These are phyloP conservation scores for Vachellia pachyceras DNA, from an alignment of 306 rosid species.

Conservation along the genomic window DNA sequence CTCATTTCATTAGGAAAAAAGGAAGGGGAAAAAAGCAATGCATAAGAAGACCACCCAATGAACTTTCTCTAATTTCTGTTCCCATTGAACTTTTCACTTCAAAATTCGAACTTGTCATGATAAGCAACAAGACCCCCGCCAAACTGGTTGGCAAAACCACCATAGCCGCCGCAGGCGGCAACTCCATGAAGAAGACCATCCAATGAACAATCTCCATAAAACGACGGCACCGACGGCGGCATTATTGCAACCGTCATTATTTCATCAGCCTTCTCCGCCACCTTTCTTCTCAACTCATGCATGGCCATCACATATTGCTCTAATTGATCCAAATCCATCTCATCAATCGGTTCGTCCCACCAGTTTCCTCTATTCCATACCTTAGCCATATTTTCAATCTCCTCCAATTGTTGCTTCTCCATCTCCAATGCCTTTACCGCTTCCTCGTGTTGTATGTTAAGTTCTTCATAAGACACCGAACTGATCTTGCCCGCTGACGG, in stretches of 20 bases:
- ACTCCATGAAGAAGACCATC: neutral
- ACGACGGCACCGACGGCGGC: neutral
- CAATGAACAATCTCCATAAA: neutral
- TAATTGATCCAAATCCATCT: constrained; percentile 42
- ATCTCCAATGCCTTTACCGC: constrained; percentile 36
- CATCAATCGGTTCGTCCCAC: constrained; percentile 53
- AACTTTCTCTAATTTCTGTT: neutral
- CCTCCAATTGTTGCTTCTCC: constrained; percentile 41
- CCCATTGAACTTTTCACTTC: neutral
- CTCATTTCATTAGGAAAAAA: neutral
- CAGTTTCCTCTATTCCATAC: constrained; percentile 19
- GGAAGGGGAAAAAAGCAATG: neutral
- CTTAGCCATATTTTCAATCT: constrained; percentile 10
- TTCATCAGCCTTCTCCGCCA: constrained; percentile 29
- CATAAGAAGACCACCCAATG: neutral
- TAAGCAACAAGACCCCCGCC: neutral
- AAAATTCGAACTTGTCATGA: neutral
- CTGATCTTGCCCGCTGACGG: neutral
- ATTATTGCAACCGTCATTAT: constrained; percentile 6
- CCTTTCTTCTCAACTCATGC: constrained; percentile 46
- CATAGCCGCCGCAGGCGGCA: neutral
- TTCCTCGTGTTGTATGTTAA: constrained; percentile 41
- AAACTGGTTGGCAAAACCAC: neutral
- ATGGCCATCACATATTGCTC: constrained; percentile 39
- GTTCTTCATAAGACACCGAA: constrained; percentile 2